Conservation (phyloP, 164 flowering plant species). For the Magnolia changhungtana region DNA sequence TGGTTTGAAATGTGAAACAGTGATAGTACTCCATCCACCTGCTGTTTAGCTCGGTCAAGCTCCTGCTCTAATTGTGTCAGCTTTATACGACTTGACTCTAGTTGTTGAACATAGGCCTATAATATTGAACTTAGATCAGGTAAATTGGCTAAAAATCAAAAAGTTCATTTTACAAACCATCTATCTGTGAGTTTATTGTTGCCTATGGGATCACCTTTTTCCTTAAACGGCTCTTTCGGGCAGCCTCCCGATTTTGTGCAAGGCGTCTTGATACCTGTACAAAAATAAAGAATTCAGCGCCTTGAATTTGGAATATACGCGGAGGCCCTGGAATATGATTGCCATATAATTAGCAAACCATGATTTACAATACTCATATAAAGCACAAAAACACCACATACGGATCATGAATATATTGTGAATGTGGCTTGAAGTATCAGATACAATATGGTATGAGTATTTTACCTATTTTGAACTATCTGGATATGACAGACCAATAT, state of each 20-base stretch:
- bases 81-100: conserved; percentile 81
- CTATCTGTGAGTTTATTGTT: background rate
- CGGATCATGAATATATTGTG: no score
- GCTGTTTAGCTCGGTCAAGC: conserved; percentile 75
- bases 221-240: conserved; percentile 91
- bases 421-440: no score
- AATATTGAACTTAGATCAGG: background rate
- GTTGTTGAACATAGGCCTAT: conserved; percentile 91
- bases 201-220: conserved; percentile 57
- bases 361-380: no score
- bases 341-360: no score
- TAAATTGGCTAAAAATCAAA: background rate
- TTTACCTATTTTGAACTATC: no score
- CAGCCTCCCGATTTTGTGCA: conserved; percentile 99
- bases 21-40: conserved; percentile 36
- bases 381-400: no score
- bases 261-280: conserved; percentile 80
- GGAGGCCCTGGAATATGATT: no score
- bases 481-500: no score
- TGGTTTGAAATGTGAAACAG: background rate
- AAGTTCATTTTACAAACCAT: background rate
- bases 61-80: conserved; percentile 87
- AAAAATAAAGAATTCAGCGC: background rate
- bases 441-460: no score
- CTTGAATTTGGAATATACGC: background rate